Conservation (phyloP, 805 yeast species). For the Candida tammaniensis region DNA sequence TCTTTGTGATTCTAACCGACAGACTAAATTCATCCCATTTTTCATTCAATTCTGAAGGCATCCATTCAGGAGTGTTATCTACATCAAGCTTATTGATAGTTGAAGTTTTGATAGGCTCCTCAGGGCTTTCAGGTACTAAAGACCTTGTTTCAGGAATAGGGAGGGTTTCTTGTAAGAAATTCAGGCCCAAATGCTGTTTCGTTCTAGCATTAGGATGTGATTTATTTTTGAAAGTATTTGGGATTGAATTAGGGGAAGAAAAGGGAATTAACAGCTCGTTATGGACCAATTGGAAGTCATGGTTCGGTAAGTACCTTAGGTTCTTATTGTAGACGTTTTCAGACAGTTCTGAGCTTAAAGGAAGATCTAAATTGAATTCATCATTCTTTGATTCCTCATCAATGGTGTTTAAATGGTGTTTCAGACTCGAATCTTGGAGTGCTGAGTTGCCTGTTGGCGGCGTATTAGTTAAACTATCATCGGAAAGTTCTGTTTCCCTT, state of each 20-base stretch:
- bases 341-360: conserved; percentile 2
- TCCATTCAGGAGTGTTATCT: conserved; percentile 38
- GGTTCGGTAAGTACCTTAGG: conserved; percentile 32
- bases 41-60: conserved; percentile 38
- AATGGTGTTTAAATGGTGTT: conserved; percentile 5
- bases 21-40: conserved; percentile 27
- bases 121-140: no score
- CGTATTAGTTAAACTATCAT: no score
- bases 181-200: conserved; percentile 27
- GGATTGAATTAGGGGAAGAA: conserved; percentile 27
- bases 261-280: conserved; percentile 5
- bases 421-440: neutral
- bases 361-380: conserved; percentile 11
- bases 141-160: no score
- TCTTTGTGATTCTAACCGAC: conserved; percentile 22
- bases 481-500: conserved; percentile 26
- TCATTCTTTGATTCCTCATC: conserved; percentile 8
- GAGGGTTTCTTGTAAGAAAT: no score
- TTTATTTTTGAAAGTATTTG: conserved; percentile 44
- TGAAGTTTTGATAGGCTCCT: conserved; percentile 22
- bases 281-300: conserved; percentile 25
- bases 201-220: conserved; percentile 46
- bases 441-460: neutral
- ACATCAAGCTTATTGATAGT: conserved; percentile 15
- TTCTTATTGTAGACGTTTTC: conserved; percentile 24